Percentiles rank a stretch among this genome's conserved stretches.
Evolutionary conservation across 306 rosid species (phyloP).

Genomic region (Alnus rubra): DNA sequence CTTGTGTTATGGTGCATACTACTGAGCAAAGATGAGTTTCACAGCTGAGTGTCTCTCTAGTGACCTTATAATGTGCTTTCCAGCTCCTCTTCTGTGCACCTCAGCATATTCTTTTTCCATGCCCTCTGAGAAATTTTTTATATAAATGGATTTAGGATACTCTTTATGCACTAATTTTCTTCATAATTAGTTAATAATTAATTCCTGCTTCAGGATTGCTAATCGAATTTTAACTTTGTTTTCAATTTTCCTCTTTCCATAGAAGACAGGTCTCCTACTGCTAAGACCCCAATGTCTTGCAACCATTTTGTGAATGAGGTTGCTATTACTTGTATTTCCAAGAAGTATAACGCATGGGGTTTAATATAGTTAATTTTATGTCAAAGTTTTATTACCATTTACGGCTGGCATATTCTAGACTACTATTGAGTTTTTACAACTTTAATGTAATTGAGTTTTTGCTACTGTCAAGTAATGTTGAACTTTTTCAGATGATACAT

Average conservation of each 20-base stretch:
- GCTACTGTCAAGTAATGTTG: not conserved
- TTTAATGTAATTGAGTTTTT: not conserved
- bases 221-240: too few relatives aligned
- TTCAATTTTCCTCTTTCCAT: not conserved
- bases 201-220: too few relatives aligned
- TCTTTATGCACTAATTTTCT: not conserved
- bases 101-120: not conserved
- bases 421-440: not conserved
- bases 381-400: not conserved
- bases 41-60: conserved; percentile 6
- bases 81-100: conserved; percentile 5
- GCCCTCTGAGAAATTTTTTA: not conserved
- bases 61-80: conserved; percentile 11
- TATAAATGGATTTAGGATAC: not conserved
- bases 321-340: not conserved
- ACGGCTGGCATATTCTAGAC: not conserved
- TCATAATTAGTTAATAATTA: too few relatives aligned
- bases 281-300: not conserved
- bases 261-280: not conserved
- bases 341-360: not conserved
- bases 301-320: not conserved
- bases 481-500: not conserved
- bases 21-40: conserved; percentile 10
- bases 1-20: conserved; percentile 2
- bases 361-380: not conserved